Percentiles rank a stretch among this genome's conserved stretches.
Conservation (phyloP, 2,329 filamentous ascomycete species). For the Cercospora sojina region DNA sequence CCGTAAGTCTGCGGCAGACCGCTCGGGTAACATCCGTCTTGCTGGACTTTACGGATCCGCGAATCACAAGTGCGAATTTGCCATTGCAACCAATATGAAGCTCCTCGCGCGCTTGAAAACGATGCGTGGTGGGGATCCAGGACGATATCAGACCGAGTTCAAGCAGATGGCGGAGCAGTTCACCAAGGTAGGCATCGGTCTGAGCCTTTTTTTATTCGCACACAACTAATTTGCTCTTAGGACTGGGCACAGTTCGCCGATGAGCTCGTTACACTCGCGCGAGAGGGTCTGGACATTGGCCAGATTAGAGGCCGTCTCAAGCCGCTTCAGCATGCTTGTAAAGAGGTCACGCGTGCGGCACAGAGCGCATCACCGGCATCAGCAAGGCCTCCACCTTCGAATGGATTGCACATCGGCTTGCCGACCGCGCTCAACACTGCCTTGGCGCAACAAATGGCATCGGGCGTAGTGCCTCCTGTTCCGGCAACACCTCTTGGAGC, state of each 20-base stretch:
- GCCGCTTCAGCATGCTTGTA: constrained; percentile 78
- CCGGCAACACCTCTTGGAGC: constrained; percentile 89
- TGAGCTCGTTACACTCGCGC: constrained; percentile 54
- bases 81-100: constrained; percentile 70
- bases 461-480: constrained; percentile 54
- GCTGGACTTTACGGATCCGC: constrained; percentile 67
- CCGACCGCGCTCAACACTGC: constrained; percentile 29
- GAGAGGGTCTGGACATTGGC: constrained; percentile 44
- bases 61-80: constrained; percentile 67
- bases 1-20: constrained; percentile 63
- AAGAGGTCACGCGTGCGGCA: constrained; percentile 70
- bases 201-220: neutral
- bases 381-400: constrained; percentile 32
- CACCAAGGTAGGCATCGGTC: constrained; percentile 49
- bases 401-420: constrained; percentile 24
- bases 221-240: constrained; percentile 33
- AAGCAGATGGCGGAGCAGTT: constrained; percentile 74
- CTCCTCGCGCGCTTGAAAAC: constrained; percentile 70
- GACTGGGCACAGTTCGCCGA: constrained; percentile 67
- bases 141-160: constrained; percentile 62
- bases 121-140: constrained; percentile 83
- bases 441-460: constrained; percentile 22
- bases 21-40: constrained; percentile 36
- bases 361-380: constrained; percentile 66
- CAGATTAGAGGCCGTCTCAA: constrained; percentile 73